Evolutionary conservation across 768 basidiomycete species (phyloP).

Genomic region (Hericium coralloides): DNA sequence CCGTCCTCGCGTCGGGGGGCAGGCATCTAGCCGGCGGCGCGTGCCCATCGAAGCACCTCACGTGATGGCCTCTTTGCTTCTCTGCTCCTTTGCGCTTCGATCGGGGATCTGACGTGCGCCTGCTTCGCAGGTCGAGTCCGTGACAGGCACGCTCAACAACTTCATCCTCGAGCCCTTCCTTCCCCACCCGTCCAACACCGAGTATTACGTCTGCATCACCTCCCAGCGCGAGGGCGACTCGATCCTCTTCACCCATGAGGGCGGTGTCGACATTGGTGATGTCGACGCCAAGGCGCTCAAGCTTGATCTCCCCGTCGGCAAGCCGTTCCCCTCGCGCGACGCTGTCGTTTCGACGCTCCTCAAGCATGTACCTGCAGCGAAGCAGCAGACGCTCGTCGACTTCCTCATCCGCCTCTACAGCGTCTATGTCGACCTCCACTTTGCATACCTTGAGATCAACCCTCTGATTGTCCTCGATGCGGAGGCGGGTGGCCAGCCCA

Average conservation of each 20-base stretch:
- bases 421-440: constrained; percentile 98
- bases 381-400: constrained; percentile 89
- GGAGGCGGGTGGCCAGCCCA: constrained; percentile 56
- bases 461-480: constrained; percentile 91
- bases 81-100: neutral
- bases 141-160: constrained; percentile 91
- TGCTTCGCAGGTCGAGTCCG: constrained; percentile 68
- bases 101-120: constrained; percentile 2
- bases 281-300: constrained; percentile 95
- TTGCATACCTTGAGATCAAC: constrained; percentile 99
- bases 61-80: constrained; percentile 8
- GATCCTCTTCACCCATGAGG: constrained; percentile 98
- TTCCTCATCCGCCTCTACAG: constrained; percentile 93
- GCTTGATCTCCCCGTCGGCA: constrained; percentile 70
- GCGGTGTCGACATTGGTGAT: constrained; percentile 97
- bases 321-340: constrained; percentile 76
- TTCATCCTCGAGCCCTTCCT: constrained; percentile 99
- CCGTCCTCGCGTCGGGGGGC: neutral
- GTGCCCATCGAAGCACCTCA: constrained; percentile 1
- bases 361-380: constrained; percentile 69
- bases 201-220: constrained; percentile 98
- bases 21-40: neutral
- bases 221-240: constrained; percentile 90
- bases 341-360: constrained; percentile 70
- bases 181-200: constrained; percentile 87